These are phyloP conservation scores for Neocucurbitaria cava DNA, from an alignment of 2,329 filamentous ascomycete species.

Conservation along the genomic window DNA sequence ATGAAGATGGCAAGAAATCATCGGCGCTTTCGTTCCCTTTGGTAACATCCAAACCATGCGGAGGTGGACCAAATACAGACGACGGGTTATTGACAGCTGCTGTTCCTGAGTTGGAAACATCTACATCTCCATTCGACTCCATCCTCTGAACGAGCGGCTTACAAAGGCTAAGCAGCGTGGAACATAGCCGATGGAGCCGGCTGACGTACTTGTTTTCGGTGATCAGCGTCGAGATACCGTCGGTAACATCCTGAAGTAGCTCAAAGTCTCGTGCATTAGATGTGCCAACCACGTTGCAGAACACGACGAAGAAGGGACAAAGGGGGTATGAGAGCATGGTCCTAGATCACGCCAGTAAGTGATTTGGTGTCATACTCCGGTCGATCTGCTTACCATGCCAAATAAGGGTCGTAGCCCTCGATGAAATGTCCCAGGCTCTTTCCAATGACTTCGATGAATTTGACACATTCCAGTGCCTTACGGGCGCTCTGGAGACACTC, in stretches of 20 bases:
- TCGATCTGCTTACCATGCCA: slow-evolving; percentile 30
- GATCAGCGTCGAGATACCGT: slow-evolving; percentile 34
- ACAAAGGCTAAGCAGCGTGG: slow-evolving; percentile 38
- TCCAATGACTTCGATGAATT: slow-evolving; percentile 29
- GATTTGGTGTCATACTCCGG: too few relatives aligned
- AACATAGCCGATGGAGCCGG: slow-evolving; percentile 36
- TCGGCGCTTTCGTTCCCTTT: not conserved
- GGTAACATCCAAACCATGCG: not conserved
- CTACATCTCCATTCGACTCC: not conserved
- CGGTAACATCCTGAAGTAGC: slow-evolving; percentile 38
- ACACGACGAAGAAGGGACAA: slow-evolving; percentile 45
- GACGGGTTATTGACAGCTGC: not conserved
- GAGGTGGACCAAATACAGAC: not conserved
- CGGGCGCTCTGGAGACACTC: slow-evolving; percentile 41
- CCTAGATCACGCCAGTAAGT: slow-evolving; percentile 25
- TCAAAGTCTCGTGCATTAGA: slow-evolving; percentile 39
- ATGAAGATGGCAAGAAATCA: slow-evolving; percentile 25
- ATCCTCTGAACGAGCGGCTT: slow-evolving; percentile 32
- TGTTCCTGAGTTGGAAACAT: not conserved
- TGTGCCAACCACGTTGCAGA: slow-evolving; percentile 47
- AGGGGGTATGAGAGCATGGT: slow-evolving; percentile 44
- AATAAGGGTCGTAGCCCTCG: slow-evolving; percentile 39
- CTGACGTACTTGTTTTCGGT: slow-evolving; percentile 40
- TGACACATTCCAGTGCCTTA: slow-evolving; percentile 39
- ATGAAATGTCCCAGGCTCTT: slow-evolving; percentile 36